These are phyloP conservation scores for Marchantia polymorpha DNA, from an alignment of 225 moss, liverwort and hornwort genomes.

Conservation along the genomic window DNA sequence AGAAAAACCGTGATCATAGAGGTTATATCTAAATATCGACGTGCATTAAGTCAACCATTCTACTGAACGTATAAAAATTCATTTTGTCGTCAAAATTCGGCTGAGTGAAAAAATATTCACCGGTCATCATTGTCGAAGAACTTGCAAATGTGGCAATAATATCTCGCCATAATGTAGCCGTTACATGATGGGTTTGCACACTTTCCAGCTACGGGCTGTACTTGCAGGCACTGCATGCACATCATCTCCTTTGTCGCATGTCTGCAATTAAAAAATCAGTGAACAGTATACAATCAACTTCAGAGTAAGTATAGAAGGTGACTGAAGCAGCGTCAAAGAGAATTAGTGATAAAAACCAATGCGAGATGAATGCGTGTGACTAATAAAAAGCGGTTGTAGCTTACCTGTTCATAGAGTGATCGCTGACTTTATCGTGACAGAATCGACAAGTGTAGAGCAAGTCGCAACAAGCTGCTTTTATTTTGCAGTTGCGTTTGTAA, in stretches of 20 bases:
- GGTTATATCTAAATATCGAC: neutral
- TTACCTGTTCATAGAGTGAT: slow-evolving; percentile 95
- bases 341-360: neutral
- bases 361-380: neutral
- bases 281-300: neutral
- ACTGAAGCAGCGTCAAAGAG: neutral
- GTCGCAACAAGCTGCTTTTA: slow-evolving; percentile 92
- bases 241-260: slow-evolving; percentile 99
- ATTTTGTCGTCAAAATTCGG: too few species aligned
- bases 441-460: slow-evolving; percentile 83
- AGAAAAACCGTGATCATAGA: neutral
- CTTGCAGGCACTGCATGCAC: slow-evolving; percentile 94
- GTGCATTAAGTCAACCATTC: neutral
- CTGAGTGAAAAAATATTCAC: slow-evolving; percentile 25
- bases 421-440: slow-evolving; percentile 98
- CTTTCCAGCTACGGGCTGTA: slow-evolving; percentile 80
- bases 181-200: slow-evolving; percentile 77
- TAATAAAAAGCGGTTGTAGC: neutral
- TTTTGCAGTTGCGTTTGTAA: slow-evolving; percentile 91
- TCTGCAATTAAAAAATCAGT: slow-evolving; percentile 38
- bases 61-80: too few species aligned
- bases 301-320: neutral
- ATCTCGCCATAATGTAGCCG: slow-evolving; percentile 81
- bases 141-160: slow-evolving; percentile 95
- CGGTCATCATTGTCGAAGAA: slow-evolving; percentile 93